phyloP scores from a whole-genome alignment of 148 eudicot species.

The Camellia granthamiana region DNA sequence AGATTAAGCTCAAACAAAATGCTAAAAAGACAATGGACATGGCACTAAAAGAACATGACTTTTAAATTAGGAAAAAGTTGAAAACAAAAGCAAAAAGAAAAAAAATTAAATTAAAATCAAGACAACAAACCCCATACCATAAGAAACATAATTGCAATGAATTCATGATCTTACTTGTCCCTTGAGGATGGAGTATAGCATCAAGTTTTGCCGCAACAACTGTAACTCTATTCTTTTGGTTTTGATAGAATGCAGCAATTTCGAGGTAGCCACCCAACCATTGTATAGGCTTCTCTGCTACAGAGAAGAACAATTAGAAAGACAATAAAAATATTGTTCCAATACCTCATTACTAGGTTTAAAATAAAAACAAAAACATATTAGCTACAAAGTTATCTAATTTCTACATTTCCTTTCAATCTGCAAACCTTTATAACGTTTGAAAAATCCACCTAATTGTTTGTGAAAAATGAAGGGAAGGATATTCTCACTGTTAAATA shows the following conservation, averaged over 20 bases:
- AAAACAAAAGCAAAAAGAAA: too few species aligned
- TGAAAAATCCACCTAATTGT: neutral
- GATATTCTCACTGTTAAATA: neutral
- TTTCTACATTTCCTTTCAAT: neutral
- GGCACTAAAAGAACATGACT: neutral
- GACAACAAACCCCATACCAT: neutral
- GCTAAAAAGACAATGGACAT: neutral
- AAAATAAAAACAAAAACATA: neutral
- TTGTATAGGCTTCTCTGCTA: constrained; percentile 68
- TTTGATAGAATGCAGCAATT: constrained; percentile 49
- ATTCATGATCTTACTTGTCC: constrained; percentile 56
- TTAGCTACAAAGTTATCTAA: neutral
- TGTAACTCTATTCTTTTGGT: constrained; percentile 61
- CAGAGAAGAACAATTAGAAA: constrained; percentile 25
- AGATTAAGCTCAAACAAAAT: neutral
- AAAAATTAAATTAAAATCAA: neutral
- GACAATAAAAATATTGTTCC: neutral
- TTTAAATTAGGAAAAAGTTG: neutral
- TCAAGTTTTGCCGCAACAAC: constrained; percentile 53
- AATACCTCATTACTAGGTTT: neutral
- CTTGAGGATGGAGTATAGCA: constrained; percentile 60
- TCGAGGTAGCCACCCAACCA: constrained; percentile 62
- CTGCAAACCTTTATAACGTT: neutral
- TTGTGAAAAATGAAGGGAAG: neutral
- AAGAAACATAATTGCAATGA: neutral